phyloP scores from a whole-genome alignment of 306 rosid species.

The Spatholobus suberectus region DNA sequence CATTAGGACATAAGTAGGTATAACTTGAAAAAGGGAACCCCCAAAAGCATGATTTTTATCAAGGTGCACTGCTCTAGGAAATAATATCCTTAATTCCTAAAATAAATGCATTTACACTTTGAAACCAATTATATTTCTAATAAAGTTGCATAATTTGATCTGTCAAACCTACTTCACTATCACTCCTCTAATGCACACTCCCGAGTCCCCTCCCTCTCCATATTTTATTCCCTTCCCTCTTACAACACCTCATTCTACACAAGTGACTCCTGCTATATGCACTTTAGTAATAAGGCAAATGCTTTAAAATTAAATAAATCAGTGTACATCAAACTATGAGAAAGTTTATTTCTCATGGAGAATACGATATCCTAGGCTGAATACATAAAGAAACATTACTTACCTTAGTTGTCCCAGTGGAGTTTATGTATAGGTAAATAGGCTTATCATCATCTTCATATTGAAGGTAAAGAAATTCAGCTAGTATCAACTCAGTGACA shows the following conservation, averaged over 20 bases:
- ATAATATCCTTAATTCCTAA: conserved; percentile 24
- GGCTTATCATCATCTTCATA: conserved; percentile 82
- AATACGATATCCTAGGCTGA: conserved; percentile 10
- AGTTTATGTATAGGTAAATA: conserved; percentile 86
- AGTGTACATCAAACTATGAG: background rate
- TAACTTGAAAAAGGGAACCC: background rate
- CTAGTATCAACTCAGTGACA: conserved; percentile 91
- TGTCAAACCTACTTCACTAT: background rate
- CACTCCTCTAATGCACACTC: conserved; percentile 7
- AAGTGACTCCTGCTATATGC: background rate
- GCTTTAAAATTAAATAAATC: background rate
- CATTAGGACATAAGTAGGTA: conserved; percentile 1
- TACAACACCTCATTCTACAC: conserved; percentile 14
- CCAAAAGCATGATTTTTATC: background rate
- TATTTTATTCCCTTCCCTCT: background rate
- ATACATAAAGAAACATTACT: conserved; percentile 21
- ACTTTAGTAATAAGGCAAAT: background rate
- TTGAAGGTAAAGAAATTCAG: conserved; percentile 93
- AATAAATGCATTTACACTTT: conserved; percentile 16
- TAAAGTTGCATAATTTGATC: background rate
- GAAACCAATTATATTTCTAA: conserved; percentile 3
- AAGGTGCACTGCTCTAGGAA: background rate
- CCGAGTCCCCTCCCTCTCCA: background rate
- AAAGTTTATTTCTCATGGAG: conserved; percentile 6
- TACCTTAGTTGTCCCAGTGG: conserved; percentile 98